These are phyloP conservation scores for Backusella australiensis DNA, from an alignment of 192 early-diverging fungal species.

Conservation along the genomic window DNA sequence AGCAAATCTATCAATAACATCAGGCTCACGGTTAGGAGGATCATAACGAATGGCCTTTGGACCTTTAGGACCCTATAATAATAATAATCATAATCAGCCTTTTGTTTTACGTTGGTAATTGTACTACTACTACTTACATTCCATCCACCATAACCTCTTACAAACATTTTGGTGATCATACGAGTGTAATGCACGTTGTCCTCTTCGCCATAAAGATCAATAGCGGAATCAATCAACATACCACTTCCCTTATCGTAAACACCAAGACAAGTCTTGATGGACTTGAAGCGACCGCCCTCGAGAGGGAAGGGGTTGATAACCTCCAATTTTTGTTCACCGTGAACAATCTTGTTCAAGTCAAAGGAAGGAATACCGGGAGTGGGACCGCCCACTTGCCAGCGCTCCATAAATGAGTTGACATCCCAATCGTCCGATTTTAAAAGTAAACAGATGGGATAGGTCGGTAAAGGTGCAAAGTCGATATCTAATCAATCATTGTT, in stretches of 20 bases:
- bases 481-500: conserved; percentile 37
- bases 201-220: conserved; percentile 47
- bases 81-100: too few relatives aligned
- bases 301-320: conserved; percentile 55
- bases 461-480: conserved; percentile 66
- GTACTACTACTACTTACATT: conserved; percentile 30
- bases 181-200: conserved; percentile 36
- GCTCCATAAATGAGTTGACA: conserved; percentile 54
- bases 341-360: conserved; percentile 68
- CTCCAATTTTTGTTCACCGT: conserved; percentile 73
- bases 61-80: conserved; percentile 60
- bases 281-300: conserved; percentile 55
- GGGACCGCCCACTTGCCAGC: conserved; percentile 25
- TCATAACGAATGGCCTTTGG: conserved; percentile 49
- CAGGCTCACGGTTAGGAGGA: conserved; percentile 59
- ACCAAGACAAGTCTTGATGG: conserved; percentile 52
- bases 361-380: conserved; percentile 62
- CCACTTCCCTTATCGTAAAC: conserved; percentile 76
- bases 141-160: conserved; percentile 69
- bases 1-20: conserved; percentile 45
- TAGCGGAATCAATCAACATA: conserved; percentile 63
- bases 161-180: conserved; percentile 58
- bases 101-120: too few relatives aligned
- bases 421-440: conserved; percentile 54
- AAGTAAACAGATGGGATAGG: conserved; percentile 67